These are phyloP conservation scores for Coffea humblotiana DNA, from an alignment of 305 asterid species.

Conservation along the genomic window DNA sequence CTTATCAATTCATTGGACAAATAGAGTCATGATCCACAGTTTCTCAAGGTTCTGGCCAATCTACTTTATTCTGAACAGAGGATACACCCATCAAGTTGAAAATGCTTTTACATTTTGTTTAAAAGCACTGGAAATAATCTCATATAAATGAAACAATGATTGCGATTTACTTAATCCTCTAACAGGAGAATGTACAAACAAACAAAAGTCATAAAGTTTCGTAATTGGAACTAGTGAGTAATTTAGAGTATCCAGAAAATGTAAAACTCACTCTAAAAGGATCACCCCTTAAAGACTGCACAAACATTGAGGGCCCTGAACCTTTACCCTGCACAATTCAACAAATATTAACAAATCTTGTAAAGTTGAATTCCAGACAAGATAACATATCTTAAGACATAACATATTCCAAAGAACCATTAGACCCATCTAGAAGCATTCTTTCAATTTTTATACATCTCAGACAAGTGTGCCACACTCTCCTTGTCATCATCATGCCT, in stretches of 20 bases:
- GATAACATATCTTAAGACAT: neutral
- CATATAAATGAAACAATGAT: too few species aligned
- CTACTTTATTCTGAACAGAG: neutral
- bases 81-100: too few species aligned
- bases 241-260: constrained; percentile 5
- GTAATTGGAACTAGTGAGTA: constrained; percentile 12
- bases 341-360: constrained; percentile 2
- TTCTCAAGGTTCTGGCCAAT: neutral
- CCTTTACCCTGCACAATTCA: constrained; percentile 73
- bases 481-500: neutral
- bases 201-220: neutral
- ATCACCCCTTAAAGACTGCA: constrained; percentile 93
- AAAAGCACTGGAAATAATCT: too few species aligned
- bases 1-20: too few species aligned
- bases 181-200: neutral
- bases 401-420: neutral
- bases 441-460: neutral
- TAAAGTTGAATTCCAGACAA: neutral
- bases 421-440: neutral
- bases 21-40: neutral
- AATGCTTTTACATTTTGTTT: too few species aligned
- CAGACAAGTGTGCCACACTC: neutral
- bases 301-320: constrained; percentile 86
- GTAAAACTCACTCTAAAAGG: constrained; percentile 75
- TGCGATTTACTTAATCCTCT: neutral